A percentile compares a stretch with the other conserved stretches of the same genome.
Evolutionary conservation across 495 filamentous ascomycete genomes (phyloP).

Genomic region (Tuber aestivum): DNA sequence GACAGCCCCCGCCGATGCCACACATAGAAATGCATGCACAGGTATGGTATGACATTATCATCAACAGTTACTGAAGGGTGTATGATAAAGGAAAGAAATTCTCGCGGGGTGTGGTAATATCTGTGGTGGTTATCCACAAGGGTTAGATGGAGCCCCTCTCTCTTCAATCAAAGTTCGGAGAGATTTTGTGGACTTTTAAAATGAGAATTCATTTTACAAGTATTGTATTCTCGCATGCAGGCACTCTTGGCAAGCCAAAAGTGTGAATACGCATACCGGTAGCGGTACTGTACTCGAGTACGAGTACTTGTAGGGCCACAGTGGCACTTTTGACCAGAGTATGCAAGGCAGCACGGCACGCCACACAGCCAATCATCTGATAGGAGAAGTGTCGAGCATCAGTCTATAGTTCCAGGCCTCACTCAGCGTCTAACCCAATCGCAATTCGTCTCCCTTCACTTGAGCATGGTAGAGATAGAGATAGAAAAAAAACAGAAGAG

Average conservation of each 20-base stretch:
- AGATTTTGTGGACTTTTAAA: not conserved
- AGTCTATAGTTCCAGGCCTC: not conserved
- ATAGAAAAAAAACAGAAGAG: not conserved
- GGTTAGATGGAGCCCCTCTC: not conserved
- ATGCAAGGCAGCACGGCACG: not conserved
- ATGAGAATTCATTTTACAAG: not conserved
- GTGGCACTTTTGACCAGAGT: not conserved
- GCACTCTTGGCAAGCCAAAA: not conserved
- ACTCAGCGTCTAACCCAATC: not conserved
- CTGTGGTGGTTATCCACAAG: not conserved
- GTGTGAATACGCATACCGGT: not conserved
- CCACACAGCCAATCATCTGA: slow-evolving; percentile 1
- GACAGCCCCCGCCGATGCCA: slow-evolving; percentile 19
- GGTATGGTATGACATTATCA: slow-evolving; percentile 2
- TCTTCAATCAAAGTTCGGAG: not conserved
- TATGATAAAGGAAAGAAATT: not conserved
- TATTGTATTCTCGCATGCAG: not conserved
- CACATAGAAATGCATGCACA: not conserved
- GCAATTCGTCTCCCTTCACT: not conserved
- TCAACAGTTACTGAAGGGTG: slow-evolving; percentile 10
- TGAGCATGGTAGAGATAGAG: not conserved
- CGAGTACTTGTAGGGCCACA: slow-evolving; percentile 5
- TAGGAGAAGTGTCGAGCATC: not conserved
- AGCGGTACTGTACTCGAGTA: no score
- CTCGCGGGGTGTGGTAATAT: not conserved